These are phyloP conservation scores for Penicillium sp. DNA, from an alignment of 2,329 filamentous ascomycete species.

Conservation along the genomic window DNA sequence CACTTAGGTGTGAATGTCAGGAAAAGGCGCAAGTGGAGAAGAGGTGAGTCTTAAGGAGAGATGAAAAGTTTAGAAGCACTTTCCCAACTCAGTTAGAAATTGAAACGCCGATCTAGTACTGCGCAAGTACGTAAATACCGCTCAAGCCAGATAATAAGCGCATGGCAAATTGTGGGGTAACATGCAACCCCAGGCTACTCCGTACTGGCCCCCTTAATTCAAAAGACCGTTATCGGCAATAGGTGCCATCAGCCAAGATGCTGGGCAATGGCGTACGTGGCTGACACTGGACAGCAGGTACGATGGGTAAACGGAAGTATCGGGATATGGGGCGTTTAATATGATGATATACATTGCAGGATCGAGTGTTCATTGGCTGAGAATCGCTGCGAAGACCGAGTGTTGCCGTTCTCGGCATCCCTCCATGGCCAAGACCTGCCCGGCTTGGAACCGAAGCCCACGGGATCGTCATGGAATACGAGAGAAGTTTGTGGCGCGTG, in stretches of 20 bases:
- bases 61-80: conserved; percentile 1
- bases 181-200: conserved; percentile 3
- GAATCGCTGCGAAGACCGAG: not conserved
- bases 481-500: conserved; percentile 13
- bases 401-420: conserved; percentile 2
- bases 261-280: conserved; percentile 10
- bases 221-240: not conserved
- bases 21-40: not conserved
- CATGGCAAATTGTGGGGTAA: conserved; percentile 16
- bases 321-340: not conserved
- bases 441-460: not conserved
- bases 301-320: not conserved
- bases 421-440: conserved; percentile 3
- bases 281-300: not conserved
- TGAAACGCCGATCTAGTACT: conserved; percentile 14
- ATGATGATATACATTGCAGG: not conserved
- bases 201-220: not conserved
- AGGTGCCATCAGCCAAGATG: conserved; percentile 1
- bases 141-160: conserved; percentile 5
- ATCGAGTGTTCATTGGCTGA: not conserved
- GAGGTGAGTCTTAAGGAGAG: not conserved
- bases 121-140: too few relatives aligned
- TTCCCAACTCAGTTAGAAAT: not conserved
- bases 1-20: not conserved
- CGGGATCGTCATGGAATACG: conserved; percentile 18